Base-by-base conservation (phyloP, 2,329 filamentous ascomycete genomes). In the Microdochium bolleyi region DNA sequence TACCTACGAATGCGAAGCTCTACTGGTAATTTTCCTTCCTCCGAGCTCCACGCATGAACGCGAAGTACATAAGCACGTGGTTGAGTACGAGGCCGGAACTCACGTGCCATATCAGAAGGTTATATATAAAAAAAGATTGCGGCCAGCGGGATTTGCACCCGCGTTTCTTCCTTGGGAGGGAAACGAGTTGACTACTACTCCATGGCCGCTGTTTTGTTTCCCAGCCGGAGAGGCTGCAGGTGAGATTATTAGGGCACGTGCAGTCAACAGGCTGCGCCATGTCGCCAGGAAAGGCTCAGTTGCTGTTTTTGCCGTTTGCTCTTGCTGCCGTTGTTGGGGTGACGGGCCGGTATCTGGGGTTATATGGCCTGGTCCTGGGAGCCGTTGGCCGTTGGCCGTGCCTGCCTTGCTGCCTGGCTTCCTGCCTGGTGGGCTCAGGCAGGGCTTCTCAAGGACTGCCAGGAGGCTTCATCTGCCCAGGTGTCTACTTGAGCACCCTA, bases 181-280 rank as follows among this genome's bases (percentile, higher is more conserved):
- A 46, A 46, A 46, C 41, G 41, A 46, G 41, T 46, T 46, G 41
- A 46, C 41, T 46, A 46, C 41, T 46, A 46, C 41, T 46, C 41
- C 21, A 46, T 46, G 41, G 41, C 41, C 41, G 41, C 41, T 34
- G 30, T 8, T 34, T 34, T 8, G 8, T 8, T 34, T 34, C 8
- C 30, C 30, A 34, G 30, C 14, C 30, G 8, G 30, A 34, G 8
- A 14, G 14, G 14, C 30, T n/a, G n/a, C n/a, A n/a, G n/a, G n/a
- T n/a, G n/a, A n/a, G n/a, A n/a, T n/a, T n/a, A n/a, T n/a, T n/a
- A 8, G 30, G 30, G 8, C 14, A 34, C 8, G 30, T 30, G 27
- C 27, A 30, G 27, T 30, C 27, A 30, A 30, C 27, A 30, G 27
- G 11, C 27, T 30, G 27, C 27, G 27, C 27, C 27, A 30, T 30